Base-by-base conservation (phyloP, 2,329 filamentous ascomycete species). In the Aspergillus floridensis region DNA sequence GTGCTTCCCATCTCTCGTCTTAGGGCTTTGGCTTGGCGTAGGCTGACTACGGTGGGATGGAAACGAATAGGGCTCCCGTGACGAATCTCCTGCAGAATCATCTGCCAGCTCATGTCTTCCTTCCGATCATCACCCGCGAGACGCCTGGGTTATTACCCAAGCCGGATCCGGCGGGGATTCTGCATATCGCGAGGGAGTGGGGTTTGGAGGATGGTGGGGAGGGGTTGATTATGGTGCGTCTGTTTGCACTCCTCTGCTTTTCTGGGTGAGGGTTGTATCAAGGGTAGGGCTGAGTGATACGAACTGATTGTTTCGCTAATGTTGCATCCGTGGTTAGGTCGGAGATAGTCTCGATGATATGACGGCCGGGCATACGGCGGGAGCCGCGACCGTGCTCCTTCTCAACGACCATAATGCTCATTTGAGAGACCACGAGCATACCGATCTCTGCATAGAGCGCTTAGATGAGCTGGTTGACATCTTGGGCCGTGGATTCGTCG, bases 301-400 rank as follows among this genome's bases (percentile, higher is more conserved):
- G 26, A 3, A 29, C 26, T 10, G 26, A 29, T 2, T 29, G 26
- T 29, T 29, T 49, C 46, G 54, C 49, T 26, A 41, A 38, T 56
- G 48, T 16, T 63, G 31, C 51, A 62, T 55, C 19, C 19, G 10
- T 6, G 7, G 19, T 55, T 68, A 77, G 80, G 79, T 82, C 22
- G 90, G 90, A 4, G 90, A 93, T 72, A 92, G 88, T 16, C 86
- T 96, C 57, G 95, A 98, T 73, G 95, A 99, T 72, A 96, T 98
- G 86, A 90, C 88, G 7, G 92, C 93, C 0, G 93, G 95, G 0
- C 84, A 88, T 60, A 82, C 81, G 55, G 93, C 93, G 0, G 93
- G 93, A 1, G 91, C 93, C 1, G 90, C 92, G 35, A 98, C 95
- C 0, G 92, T 98, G n/a, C 72, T 98, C 71, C 80, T 99, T 49